Evolutionary conservation across 768 basidiomycete genomes (phyloP), one percentile per base, ranked within the genome.

Genomic region (Lyophyllum atratum): DNA sequence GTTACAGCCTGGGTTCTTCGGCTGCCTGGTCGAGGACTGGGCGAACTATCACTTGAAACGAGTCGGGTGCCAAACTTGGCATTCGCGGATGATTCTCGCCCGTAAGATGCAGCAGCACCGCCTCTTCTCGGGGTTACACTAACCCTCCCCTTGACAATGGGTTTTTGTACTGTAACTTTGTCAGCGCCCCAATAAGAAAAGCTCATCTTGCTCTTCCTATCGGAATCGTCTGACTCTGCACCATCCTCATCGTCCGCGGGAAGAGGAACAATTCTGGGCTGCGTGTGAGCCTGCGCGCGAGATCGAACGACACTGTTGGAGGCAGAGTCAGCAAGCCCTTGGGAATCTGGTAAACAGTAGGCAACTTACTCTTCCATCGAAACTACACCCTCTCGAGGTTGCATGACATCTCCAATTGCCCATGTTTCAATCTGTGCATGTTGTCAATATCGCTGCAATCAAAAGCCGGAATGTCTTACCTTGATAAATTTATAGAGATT

Each of bases 401-500:
- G 86, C 28, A 85, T 76, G 12, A 86, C 86, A 63, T 87, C 86
- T 22, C 87, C 87, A 59, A 93, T 92, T 15, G 83, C 85, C 92
- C 92, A 94, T 2, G 86, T 92, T 73, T 95, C 90, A 60, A 93
- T 92, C 90, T 93, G 37, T 46, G 15, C 29, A 11, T 46, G 56
- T 52, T 29, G 58, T 62, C 49, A 64, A 22, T 11, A 33, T 24
- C 29, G 29, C 52, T 28, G n/a, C 21, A 1, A 39, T 44, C 19
- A 33, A 39, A 49, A 60, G 24, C 17, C 37, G 39, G 59, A 39
- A 56, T 25, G 39, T 60, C 79, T 43, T 52, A 90, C 91, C 84
- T 93, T 95, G 68, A 97, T 70, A 66, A 96, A 96, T 74, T 90
- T 93, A 75, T 97, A 97, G 66, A 97, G 64, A 76, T 98, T 98